A percentile compares a stretch with the other conserved stretches of the same genome.
These are phyloP conservation scores for Durusdinium trenchii DNA, from an alignment of 73 alveolate species.

Conservation along the genomic window DNA sequence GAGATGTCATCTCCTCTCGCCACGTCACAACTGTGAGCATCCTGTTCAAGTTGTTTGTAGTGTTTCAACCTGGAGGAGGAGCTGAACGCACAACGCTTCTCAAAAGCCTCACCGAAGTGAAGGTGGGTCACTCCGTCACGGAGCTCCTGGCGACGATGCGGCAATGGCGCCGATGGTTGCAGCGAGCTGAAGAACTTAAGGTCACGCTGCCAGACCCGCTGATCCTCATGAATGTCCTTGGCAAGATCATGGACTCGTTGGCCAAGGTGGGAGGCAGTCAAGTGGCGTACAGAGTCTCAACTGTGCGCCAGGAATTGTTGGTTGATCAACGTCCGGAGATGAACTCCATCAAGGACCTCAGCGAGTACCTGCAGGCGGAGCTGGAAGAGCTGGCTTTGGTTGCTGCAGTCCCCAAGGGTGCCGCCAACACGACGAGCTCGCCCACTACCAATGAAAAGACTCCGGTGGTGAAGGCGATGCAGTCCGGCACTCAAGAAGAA, in stretches of 20 bases:
- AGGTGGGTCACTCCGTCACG: not conserved
- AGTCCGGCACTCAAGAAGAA: not conserved
- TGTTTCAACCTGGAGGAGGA: not conserved
- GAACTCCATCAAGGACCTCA: not conserved
- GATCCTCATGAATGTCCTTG: not conserved
- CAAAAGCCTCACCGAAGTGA: not conserved
- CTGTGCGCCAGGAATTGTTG: not conserved
- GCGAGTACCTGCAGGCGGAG: not conserved
- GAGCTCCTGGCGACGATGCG: not conserved
- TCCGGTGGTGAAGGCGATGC: not conserved
- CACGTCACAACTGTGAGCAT: not conserved
- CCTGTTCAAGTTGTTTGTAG: not conserved
- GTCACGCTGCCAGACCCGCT: not conserved
- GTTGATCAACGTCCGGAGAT: not conserved
- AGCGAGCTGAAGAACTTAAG: not conserved
- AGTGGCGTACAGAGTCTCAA: not conserved
- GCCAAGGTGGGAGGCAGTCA: not conserved
- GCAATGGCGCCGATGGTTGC: not conserved
- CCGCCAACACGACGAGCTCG: not conserved
- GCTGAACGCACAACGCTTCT: not conserved
- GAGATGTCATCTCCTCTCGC: not conserved
- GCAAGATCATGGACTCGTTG: not conserved
- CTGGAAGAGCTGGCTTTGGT: not conserved
- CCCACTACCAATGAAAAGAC: not conserved
- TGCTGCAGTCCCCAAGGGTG: not conserved